Evolutionary conservation across 768 basidiomycete genomes (phyloP), one percentile per base, ranked within the genome.

Genomic region (Pisolithus tinctorius): DNA sequence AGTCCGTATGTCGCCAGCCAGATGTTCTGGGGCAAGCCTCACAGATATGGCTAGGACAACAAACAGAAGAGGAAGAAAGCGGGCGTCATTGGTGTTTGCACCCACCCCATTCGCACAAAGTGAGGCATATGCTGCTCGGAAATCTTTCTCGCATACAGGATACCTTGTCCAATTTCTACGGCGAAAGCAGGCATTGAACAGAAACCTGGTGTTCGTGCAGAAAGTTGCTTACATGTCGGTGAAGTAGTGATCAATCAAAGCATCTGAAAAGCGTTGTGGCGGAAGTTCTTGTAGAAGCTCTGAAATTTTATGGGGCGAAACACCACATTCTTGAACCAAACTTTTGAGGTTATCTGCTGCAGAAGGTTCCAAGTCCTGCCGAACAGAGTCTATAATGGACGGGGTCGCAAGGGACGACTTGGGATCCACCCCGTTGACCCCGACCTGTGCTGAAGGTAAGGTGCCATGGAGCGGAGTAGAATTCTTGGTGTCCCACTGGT

Each of bases 111-210:
- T 80, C 56, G 80, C 68, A 55, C 85, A 76, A 41, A 90, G 71
- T 4, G 86, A 82, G 17, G 76, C 68, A 62, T 87, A 92, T 0
- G 86, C 77, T 27, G 75, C 60, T 38, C 92, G 80, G 63, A 96
- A 94, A 55, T 88, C 84, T 46, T 76, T 76, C 59, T 94, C 93
- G 27, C 88, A 89, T 14, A 95, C 77, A 45, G 93, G 93, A 69
- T 95, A 95, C 39, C 93, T 82, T 20, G 92, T 92, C 83, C 90
- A 93, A 62, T 96, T 95, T 64, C 93, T 91, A 60, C 52, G 45
- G 29, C 40, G 34, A 48, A 38, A 39, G 39, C 43, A 20, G 47
- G 42, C 45, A 26, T 29, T 53, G 36, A 46, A 27, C 45, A 52
- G 26, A 36, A 31, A 48, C 34, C 31, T 26, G 29, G 4, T 43